A percentile compares a stretch with the other conserved stretches of the same genome.
phyloP scores from a whole-genome alignment of 2,329 filamentous ascomycete species.

The Stachybotrys elegans region DNA sequence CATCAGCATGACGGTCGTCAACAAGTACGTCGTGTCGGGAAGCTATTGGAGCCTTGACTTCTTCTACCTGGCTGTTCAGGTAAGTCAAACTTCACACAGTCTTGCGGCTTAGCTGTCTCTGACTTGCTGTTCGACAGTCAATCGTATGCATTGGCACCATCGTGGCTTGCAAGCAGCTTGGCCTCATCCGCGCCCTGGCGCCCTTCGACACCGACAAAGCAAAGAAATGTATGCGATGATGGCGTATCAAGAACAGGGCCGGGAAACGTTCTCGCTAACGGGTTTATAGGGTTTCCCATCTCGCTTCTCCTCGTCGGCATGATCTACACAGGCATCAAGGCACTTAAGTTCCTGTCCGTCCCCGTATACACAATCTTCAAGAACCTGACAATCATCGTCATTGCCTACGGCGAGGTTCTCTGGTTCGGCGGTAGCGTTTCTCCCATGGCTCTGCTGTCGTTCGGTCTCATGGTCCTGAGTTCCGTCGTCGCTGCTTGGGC shows the following conservation, averaged over 20 bases:
- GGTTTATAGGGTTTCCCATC: constrained; percentile 79
- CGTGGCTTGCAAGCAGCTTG: constrained; percentile 71
- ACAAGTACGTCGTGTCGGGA: constrained; percentile 96
- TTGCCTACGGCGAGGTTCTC: constrained; percentile 95
- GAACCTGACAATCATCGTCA: constrained; percentile 97
- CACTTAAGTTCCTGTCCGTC: constrained; percentile 92
- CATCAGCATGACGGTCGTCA: constrained; percentile 99
- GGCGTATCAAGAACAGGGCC: background rate
- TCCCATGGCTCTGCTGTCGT: constrained; percentile 81
- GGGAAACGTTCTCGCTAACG: constrained; percentile 6
- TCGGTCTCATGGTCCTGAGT: constrained; percentile 93
- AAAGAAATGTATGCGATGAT: constrained; percentile 69
- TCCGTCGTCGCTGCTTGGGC: constrained; percentile 96
- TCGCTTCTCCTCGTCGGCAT: constrained; percentile 94
- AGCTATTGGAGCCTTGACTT: constrained; percentile 93
- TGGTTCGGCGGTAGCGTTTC: constrained; percentile 96
- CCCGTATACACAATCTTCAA: constrained; percentile 99
- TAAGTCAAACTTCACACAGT: constrained; percentile 38
- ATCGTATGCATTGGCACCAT: constrained; percentile 86
- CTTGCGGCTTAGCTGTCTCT: constrained; percentile 10
- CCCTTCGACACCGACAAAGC: constrained; percentile 83
- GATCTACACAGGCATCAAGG: constrained; percentile 98
- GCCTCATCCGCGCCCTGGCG: constrained; percentile 77
- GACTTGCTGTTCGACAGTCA: constrained; percentile 50
- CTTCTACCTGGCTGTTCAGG: constrained; percentile 88